These are phyloP conservation scores for Candida pseudofarinosa DNA, from an alignment of 805 yeast species.

Conservation along the genomic window DNA sequence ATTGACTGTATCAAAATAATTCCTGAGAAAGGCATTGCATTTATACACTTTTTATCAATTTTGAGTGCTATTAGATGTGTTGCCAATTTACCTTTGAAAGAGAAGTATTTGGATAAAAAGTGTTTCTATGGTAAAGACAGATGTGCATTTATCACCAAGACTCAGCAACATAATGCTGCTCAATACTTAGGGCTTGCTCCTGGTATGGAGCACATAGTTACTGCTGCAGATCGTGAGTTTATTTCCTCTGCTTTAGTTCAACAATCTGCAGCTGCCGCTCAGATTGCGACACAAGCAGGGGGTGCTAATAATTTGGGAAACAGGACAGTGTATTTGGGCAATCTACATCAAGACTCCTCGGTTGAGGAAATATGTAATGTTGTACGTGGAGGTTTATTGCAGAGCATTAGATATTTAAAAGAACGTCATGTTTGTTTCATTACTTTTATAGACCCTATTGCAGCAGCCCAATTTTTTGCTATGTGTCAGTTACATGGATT, in stretches of 20 bases:
- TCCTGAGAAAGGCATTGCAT: conserved; percentile 79
- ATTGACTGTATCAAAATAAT: conserved; percentile 83
- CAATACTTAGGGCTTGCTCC: conserved; percentile 90
- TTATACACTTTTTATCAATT: conserved; percentile 85
- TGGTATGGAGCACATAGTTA: conserved; percentile 75
- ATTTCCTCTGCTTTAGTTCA: conserved; percentile 77
- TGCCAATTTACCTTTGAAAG: conserved; percentile 60
- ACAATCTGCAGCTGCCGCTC: conserved; percentile 97
- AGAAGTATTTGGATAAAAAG: conserved; percentile 70
- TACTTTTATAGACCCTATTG: conserved; percentile 93
- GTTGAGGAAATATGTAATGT: conserved; percentile 94
- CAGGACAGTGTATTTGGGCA: conserved; percentile 88
- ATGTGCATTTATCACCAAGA: conserved; percentile 89
- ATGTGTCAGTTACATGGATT: conserved; percentile 88
- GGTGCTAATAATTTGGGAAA: conserved; percentile 91
- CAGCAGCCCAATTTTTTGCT: conserved; percentile 96
- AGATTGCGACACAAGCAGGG: conserved; percentile 91
- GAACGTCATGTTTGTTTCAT: conserved; percentile 92
- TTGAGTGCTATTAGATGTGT: conserved; percentile 85
- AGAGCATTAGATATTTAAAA: conserved; percentile 70
- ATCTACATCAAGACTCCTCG: conserved; percentile 81
- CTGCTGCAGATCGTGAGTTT: conserved; percentile 61
- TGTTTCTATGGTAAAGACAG: conserved; percentile 92
- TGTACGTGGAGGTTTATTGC: conserved; percentile 90
- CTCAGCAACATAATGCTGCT: conserved; percentile 96